These are phyloP conservation scores for Naegleria gruberi DNA, from an alignment of 208 protist genomes.

Conservation along the genomic window DNA sequence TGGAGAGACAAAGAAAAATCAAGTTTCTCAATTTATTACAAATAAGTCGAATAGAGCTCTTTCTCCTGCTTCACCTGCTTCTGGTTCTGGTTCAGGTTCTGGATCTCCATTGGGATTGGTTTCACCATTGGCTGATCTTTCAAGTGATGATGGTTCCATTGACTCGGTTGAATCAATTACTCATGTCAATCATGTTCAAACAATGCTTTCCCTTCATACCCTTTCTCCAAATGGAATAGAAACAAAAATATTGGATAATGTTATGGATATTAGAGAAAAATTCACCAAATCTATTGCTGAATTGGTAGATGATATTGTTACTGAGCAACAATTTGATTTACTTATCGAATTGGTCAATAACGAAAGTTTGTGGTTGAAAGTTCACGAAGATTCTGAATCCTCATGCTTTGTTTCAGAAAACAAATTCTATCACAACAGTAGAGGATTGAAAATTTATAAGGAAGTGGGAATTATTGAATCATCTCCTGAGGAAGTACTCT, in stretches of 20 bases:
- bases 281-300: background rate
- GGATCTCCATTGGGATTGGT: background rate
- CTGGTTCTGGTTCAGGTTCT: too few species aligned
- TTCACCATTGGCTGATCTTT: background rate
- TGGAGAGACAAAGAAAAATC: background rate
- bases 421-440: background rate
- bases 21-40: too few species aligned
- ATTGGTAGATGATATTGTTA: background rate
- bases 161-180: too few species aligned
- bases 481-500: background rate
- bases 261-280: background rate
- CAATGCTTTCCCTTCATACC: too few species aligned
- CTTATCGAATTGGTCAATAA: background rate
- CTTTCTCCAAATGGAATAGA: too few species aligned
- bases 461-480: background rate
- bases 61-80: too few species aligned
- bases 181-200: too few species aligned
- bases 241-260: too few species aligned
- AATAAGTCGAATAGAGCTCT: too few species aligned
- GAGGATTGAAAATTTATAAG: background rate
- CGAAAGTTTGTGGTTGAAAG: background rate
- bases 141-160: too few species aligned
- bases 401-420: background rate
- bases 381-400: background rate
- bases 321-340: background rate